These are phyloP conservation scores for Ogataea trehalophila DNA, from an alignment of 805 yeast genomes.

Conservation along the genomic window DNA sequence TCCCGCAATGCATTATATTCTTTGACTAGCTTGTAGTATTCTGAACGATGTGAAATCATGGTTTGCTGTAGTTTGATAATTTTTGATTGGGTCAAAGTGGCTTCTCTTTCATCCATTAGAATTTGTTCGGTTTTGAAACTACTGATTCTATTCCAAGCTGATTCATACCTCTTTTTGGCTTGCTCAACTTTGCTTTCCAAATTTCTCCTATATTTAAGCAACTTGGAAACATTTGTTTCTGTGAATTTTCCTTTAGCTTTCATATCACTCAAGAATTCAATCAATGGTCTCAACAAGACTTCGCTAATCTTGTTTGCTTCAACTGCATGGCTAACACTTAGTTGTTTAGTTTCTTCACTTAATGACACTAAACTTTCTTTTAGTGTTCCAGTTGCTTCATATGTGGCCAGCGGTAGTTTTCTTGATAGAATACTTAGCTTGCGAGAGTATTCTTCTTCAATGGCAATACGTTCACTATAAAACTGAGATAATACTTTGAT, in stretches of 20 bases:
- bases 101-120: constrained; percentile 69
- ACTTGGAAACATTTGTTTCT: constrained; percentile 51
- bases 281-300: constrained; percentile 49
- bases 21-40: constrained; percentile 52
- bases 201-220: constrained; percentile 43
- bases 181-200: constrained; percentile 33
- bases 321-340: constrained; percentile 52
- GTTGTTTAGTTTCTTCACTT: constrained; percentile 51
- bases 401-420: constrained; percentile 20
- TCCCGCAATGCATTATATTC: constrained; percentile 54
- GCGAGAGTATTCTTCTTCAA: constrained; percentile 72
- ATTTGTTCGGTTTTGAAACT: constrained; percentile 57
- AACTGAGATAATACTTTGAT: constrained; percentile 44
- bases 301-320: constrained; percentile 46
- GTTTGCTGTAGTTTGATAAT: constrained; percentile 44
- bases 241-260: constrained; percentile 51
- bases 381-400: constrained; percentile 53
- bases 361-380: constrained; percentile 56
- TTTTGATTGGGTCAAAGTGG: constrained; percentile 54
- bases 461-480: constrained; percentile 50
- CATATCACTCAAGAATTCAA: constrained; percentile 46
- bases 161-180: constrained; percentile 46
- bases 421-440: constrained; percentile 47
- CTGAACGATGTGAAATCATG: constrained; percentile 40
- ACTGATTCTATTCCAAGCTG: constrained; percentile 54